phyloP scores from a whole-genome alignment of 2,329 filamentous ascomycete species.

The Penicillium corylophilum region DNA sequence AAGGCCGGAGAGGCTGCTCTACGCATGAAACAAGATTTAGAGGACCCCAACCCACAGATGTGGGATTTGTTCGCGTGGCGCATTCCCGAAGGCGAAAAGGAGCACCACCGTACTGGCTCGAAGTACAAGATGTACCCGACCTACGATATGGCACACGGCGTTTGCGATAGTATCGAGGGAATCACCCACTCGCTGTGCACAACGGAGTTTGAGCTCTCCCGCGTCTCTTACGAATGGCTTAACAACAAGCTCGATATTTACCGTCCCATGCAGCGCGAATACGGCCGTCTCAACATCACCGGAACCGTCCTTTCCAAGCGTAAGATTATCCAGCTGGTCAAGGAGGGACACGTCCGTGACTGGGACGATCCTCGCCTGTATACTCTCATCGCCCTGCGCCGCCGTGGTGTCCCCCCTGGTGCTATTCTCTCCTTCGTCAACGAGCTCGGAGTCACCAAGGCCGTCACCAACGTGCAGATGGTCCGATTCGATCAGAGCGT shows the following conservation, averaged over 20 bases:
- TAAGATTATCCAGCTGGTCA: constrained; percentile 75
- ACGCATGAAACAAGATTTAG: constrained; percentile 68
- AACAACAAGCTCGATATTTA: constrained; percentile 80
- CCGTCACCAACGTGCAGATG: constrained; percentile 75
- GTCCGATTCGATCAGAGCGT: constrained; percentile 81
- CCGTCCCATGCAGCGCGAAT: constrained; percentile 92
- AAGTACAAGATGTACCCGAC: constrained; percentile 94
- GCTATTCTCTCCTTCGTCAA: constrained; percentile 88
- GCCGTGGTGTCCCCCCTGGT: constrained; percentile 82
- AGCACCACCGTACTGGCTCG: constrained; percentile 61
- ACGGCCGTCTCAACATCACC: constrained; percentile 72
- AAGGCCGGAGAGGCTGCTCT: constrained; percentile 78
- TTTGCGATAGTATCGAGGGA: constrained; percentile 87
- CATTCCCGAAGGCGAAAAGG: constrained; percentile 63
- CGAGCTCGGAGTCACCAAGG: constrained; percentile 86
- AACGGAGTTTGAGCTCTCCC: constrained; percentile 81
- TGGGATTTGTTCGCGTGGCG: constrained; percentile 94
- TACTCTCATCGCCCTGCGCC: constrained; percentile 78
- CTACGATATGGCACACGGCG: constrained; percentile 65
- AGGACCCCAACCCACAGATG: constrained; percentile 86
- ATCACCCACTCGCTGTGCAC: constrained; percentile 94
- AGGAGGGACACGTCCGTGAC: constrained; percentile 72
- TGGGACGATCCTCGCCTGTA: constrained; percentile 93
- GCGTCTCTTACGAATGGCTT: constrained; percentile 88
- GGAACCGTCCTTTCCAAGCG: constrained; percentile 88